Conservation (phyloP, 1,284 basidiomycete genomes). For the Ceratobasidium theobromae region DNA sequence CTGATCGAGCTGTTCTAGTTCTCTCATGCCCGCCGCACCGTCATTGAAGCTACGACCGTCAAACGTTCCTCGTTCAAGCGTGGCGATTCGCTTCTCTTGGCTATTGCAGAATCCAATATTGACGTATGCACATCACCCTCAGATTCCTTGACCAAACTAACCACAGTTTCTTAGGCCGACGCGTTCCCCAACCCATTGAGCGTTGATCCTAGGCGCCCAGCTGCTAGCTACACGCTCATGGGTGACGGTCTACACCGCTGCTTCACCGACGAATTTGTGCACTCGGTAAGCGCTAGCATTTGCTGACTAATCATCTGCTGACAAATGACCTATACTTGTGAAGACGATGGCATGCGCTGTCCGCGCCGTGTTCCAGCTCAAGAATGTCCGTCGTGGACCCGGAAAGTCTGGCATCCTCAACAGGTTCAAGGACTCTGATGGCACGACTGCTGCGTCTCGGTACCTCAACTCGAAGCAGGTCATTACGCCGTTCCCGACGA, state of each 20-base stretch:
- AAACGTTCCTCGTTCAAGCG: not conserved
- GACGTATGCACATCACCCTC: not conserved
- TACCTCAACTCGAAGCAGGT: constrained; percentile 52
- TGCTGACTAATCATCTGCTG: not conserved
- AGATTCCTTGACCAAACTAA: constrained; percentile 37
- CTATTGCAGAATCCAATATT: not conserved
- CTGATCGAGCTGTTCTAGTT: not conserved
- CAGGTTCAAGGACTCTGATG: constrained; percentile 43
- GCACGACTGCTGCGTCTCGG: constrained; percentile 46
- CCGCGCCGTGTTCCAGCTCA: constrained; percentile 52
- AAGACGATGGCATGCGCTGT: constrained; percentile 53
- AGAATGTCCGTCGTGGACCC: constrained; percentile 55
- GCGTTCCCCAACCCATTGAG: constrained; percentile 53
- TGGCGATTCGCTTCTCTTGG: constrained; percentile 12
- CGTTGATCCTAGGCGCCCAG: constrained; percentile 52
- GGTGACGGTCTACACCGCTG: constrained; percentile 59
- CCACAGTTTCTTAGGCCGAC: constrained; percentile 44
- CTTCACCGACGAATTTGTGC: constrained; percentile 52
- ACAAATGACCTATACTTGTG: not conserved
- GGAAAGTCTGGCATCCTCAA: constrained; percentile 56
- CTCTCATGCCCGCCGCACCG: constrained; percentile 23
- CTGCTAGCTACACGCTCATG: constrained; percentile 52
- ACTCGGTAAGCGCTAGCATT: constrained; percentile 3
- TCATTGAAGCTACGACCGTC: constrained; percentile 52
- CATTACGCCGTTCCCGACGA: constrained; percentile 55